Conservation (phyloP, 768 basidiomycete genomes). For the Candolleomyces aberdarensis region DNA sequence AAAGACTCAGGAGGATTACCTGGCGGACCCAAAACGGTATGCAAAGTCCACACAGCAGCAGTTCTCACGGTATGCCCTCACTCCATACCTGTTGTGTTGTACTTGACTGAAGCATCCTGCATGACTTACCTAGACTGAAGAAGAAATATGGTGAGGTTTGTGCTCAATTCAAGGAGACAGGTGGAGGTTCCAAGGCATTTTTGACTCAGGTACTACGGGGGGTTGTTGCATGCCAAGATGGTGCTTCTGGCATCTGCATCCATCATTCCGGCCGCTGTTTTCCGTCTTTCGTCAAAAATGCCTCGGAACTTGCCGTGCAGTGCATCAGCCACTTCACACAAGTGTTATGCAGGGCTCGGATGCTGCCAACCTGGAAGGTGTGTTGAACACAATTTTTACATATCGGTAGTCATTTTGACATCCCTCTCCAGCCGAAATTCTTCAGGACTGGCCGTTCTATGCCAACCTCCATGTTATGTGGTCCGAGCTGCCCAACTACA, state of each 20-base stretch:
- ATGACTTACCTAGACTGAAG: background rate
- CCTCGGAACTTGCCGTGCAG: too few species aligned
- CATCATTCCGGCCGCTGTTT: too few species aligned
- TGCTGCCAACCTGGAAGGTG: background rate
- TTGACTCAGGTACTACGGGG: too few species aligned
- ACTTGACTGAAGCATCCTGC: too few species aligned
- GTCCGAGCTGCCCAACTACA: constrained; percentile 1
- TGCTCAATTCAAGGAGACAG: background rate
- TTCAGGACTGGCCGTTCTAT: background rate
- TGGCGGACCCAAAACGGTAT: background rate
- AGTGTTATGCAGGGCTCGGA: background rate
- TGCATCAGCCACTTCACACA: too few species aligned
- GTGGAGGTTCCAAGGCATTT: too few species aligned
- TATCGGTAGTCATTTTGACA: background rate
- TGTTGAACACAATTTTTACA: background rate
- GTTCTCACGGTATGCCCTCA: background rate
- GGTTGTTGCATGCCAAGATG: too few species aligned
- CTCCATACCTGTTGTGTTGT: too few species aligned
- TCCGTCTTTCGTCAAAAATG: too few species aligned
- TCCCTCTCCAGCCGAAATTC: background rate
- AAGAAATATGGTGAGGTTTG: background rate
- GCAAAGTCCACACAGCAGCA: background rate
- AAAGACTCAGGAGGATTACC: background rate
- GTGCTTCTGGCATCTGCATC: too few species aligned
- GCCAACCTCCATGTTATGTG: background rate